Conservation (phyloP, 352 stramenopile species). For the Phytophthora sp. region DNA sequence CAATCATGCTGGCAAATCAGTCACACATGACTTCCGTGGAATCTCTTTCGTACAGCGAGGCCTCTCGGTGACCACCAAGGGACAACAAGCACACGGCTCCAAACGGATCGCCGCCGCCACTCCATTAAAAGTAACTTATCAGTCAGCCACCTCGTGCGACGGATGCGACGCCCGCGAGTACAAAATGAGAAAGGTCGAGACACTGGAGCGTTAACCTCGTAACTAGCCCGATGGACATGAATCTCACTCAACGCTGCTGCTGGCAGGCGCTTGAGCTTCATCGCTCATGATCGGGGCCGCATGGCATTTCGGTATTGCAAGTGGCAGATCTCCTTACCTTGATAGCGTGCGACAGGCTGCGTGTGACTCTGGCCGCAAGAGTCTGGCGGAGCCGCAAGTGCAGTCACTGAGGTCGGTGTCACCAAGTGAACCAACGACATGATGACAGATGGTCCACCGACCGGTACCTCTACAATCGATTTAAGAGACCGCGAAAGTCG, state of each 20-base stretch:
- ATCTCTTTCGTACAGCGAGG: conserved; percentile 33
- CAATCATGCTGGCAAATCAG: conserved; percentile 27
- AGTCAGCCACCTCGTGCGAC: conserved; percentile 1
- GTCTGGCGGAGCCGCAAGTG: not conserved
- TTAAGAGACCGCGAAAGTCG: not conserved
- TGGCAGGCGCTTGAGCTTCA: not conserved
- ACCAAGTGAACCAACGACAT: conserved; percentile 11
- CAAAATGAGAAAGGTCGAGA: conserved; percentile 6
- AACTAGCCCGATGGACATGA: too few species aligned
- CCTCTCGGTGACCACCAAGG: conserved; percentile 13
- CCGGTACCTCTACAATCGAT: not conserved
- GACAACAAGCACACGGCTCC: conserved; percentile 18
- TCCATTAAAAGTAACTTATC: too few species aligned
- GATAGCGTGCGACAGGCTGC: too few species aligned
- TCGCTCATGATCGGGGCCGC: not conserved
- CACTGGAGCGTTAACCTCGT: conserved; percentile 4
- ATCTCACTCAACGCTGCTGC: too few species aligned
- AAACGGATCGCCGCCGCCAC: conserved; percentile 12
- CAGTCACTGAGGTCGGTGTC: not conserved
- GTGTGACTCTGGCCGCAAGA: conserved; percentile 36
- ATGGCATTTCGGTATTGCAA: conserved; percentile 24
- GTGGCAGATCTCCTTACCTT: too few species aligned
- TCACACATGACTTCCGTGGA: conserved; percentile 17
- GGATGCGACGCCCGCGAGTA: too few species aligned
- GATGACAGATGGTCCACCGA: conserved; percentile 12